Conservation (phyloP, 768 basidiomycete species). For the Boletales sp. region DNA sequence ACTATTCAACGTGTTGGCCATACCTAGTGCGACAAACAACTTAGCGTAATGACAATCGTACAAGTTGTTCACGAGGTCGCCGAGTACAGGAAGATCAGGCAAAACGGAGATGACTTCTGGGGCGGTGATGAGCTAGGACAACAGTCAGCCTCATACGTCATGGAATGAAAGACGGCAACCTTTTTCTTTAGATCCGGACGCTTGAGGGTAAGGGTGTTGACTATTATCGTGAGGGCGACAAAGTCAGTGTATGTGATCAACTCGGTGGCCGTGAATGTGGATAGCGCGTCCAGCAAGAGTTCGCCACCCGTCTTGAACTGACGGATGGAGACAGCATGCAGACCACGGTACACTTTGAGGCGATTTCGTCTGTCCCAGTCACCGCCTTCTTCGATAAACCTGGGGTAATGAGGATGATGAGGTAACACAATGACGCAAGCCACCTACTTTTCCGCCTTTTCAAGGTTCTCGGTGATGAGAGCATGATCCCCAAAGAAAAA, state of each 20-base stretch:
- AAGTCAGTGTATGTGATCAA: conserved; percentile 87
- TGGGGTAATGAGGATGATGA: conserved; percentile 25
- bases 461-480: conserved; percentile 66
- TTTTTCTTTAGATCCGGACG: conserved; percentile 90
- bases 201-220: conserved; percentile 70
- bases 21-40: conserved; percentile 88
- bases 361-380: conserved; percentile 98
- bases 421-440: neutral
- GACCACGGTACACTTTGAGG: conserved; percentile 90
- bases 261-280: conserved; percentile 93
- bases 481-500: conserved; percentile 83
- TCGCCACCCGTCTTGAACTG: conserved; percentile 85
- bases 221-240: conserved; percentile 78
- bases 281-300: conserved; percentile 85
- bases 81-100: conserved; percentile 77
- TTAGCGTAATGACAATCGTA: conserved; percentile 94
- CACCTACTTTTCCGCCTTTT: conserved; percentile 76
- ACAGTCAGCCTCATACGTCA: conserved; percentile 3
- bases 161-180: conserved; percentile 37
- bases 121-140: conserved; percentile 66
- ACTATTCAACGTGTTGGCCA: too few relatives aligned
- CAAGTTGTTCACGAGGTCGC: conserved; percentile 79
- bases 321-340: conserved; percentile 83
- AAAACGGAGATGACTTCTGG: conserved; percentile 87
- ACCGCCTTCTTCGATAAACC: conserved; percentile 90